Conservation (phyloP, 352 stramenopile genomes). For the Peronospora farinosa region DNA sequence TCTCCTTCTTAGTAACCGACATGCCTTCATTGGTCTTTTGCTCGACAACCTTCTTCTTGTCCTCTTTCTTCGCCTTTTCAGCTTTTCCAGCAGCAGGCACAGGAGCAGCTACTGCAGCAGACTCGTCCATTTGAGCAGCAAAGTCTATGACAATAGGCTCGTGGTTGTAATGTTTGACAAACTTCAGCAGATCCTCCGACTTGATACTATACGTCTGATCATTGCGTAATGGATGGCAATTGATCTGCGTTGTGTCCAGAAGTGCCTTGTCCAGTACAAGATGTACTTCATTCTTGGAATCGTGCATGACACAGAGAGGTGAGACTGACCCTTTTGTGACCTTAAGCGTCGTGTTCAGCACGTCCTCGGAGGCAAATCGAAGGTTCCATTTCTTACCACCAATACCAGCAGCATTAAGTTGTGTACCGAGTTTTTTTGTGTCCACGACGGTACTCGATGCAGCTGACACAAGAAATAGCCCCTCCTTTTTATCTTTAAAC, state of each 20-base stretch:
- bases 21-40: slow-evolving; percentile 83
- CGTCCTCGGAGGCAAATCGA: slow-evolving; percentile 86
- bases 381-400: slow-evolving; percentile 90
- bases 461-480: slow-evolving; percentile 91
- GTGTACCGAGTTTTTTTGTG: slow-evolving; percentile 87
- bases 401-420: slow-evolving; percentile 55
- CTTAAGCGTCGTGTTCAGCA: slow-evolving; percentile 77
- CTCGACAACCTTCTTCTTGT: slow-evolving; percentile 51
- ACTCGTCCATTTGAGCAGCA: slow-evolving; percentile 23
- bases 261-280: slow-evolving; percentile 92
- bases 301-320: slow-evolving; percentile 89
- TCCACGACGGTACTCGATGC: slow-evolving; percentile 82
- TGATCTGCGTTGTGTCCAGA: slow-evolving; percentile 61
- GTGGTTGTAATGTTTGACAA: slow-evolving; percentile 82
- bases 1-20: slow-evolving; percentile 91
- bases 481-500: slow-evolving; percentile 97
- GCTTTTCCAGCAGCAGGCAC: slow-evolving; percentile 16
- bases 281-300: slow-evolving; percentile 70
- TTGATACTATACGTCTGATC: slow-evolving; percentile 87
- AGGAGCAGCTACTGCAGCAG: slow-evolving; percentile 5
- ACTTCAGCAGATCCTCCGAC: slow-evolving; percentile 73
- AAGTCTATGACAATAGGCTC: slow-evolving; percentile 90
- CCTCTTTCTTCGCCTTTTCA: slow-evolving; percentile 42
- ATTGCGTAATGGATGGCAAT: slow-evolving; percentile 91
- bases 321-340: slow-evolving; percentile 92